These are phyloP conservation scores for Magnusiomyces tetraspermus DNA, from an alignment of 1,139 yeast species.

Conservation along the genomic window DNA sequence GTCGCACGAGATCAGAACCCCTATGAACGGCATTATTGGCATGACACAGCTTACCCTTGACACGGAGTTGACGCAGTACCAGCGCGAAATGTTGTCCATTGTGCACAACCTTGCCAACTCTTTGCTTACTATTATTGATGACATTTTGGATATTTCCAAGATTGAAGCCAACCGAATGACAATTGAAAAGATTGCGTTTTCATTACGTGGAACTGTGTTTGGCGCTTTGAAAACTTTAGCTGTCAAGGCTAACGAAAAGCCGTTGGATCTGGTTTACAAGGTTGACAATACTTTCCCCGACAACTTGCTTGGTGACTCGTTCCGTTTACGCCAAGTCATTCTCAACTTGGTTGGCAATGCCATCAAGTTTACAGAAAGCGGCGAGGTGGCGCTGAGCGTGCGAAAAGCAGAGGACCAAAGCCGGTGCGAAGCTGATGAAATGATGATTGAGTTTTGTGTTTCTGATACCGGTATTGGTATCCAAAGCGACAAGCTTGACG, in stretches of 20 bases:
- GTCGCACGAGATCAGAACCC: slow-evolving; percentile 88
- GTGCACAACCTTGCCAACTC: slow-evolving; percentile 82
- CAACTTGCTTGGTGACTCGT: slow-evolving; percentile 75
- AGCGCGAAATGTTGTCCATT: slow-evolving; percentile 79
- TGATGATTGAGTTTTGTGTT: slow-evolving; percentile 72
- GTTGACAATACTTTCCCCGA: slow-evolving; percentile 84
- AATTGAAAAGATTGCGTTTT: slow-evolving; percentile 77
- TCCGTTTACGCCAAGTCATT: slow-evolving; percentile 75
- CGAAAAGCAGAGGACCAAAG: slow-evolving; percentile 33
- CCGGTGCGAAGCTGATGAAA: slow-evolving; percentile 42
- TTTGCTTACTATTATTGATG: slow-evolving; percentile 74
- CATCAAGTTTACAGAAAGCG: slow-evolving; percentile 72
- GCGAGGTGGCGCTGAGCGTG: slow-evolving; percentile 50
- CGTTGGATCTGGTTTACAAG: slow-evolving; percentile 66
- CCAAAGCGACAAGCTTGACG: slow-evolving; percentile 69
- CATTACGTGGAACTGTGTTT: slow-evolving; percentile 70
- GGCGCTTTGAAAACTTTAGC: slow-evolving; percentile 83
- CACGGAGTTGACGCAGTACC: slow-evolving; percentile 79
- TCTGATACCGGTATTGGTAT: slow-evolving; percentile 88
- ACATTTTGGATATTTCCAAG: slow-evolving; percentile 81
- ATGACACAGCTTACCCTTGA: slow-evolving; percentile 85
- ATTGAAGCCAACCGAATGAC: slow-evolving; percentile 91
- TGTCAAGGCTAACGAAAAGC: slow-evolving; percentile 79
- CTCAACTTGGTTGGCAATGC: slow-evolving; percentile 81
- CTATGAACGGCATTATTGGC: slow-evolving; percentile 87